phyloP scores from a whole-genome alignment of 2,329 filamentous ascomycete species.

The Aspergillus sp. region DNA sequence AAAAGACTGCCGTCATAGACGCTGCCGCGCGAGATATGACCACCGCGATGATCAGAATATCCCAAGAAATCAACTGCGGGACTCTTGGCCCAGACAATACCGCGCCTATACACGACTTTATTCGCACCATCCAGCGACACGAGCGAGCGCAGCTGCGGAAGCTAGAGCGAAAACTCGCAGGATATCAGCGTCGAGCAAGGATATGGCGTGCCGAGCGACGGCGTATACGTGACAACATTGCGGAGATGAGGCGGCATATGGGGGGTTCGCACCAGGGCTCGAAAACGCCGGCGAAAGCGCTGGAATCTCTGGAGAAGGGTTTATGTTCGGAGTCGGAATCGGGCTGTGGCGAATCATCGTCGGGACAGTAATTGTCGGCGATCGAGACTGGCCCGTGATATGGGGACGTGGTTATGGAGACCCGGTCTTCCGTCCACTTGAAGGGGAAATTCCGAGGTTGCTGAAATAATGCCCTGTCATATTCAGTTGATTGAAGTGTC shows the following conservation, averaged over 20 bases:
- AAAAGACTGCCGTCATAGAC: constrained; percentile 25
- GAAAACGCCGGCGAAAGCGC: too few species aligned
- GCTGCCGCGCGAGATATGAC: constrained; percentile 33
- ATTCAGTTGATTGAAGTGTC: background rate
- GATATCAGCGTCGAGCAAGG: constrained; percentile 17
- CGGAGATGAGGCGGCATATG: constrained; percentile 16
- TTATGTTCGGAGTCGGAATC: constrained; percentile 15
- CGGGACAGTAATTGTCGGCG: background rate
- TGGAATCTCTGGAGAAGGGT: background rate
- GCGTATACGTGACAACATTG: constrained; percentile 23
- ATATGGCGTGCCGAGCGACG: constrained; percentile 20
- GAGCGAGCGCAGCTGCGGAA: constrained; percentile 17
- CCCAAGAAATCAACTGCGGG: constrained; percentile 25
- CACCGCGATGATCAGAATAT: constrained; percentile 29
- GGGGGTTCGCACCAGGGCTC: constrained; percentile 10
- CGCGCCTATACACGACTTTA: constrained; percentile 25
- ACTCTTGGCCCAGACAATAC: constrained; percentile 25
- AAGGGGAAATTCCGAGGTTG: background rate
- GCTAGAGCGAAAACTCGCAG: constrained; percentile 21
- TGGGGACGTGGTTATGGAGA: background rate
- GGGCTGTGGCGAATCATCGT: background rate
- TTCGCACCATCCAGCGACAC: constrained; percentile 25
- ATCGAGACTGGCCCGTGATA: background rate
- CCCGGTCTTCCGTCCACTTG: background rate
- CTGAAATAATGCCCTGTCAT: background rate